Evolutionary conservation across 345 rosid species (phyloP).

Genomic region (Linum lewisii): DNA sequence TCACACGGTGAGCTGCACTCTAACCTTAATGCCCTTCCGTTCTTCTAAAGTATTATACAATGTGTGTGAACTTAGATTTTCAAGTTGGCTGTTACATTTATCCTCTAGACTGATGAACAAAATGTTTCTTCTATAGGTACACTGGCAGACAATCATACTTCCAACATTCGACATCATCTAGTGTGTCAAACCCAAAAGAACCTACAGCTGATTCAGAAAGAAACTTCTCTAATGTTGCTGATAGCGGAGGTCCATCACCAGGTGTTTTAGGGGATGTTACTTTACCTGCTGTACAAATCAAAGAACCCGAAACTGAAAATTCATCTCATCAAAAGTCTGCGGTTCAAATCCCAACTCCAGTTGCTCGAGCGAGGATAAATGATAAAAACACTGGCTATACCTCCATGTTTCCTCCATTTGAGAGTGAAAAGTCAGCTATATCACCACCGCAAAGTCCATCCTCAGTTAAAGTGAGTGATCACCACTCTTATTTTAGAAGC

Average conservation of each 20-base stretch:
- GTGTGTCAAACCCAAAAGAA: neutral
- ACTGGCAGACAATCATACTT: neutral
- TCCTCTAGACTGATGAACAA: neutral
- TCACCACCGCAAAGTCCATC: neutral
- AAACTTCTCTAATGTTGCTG: neutral
- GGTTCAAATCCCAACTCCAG: neutral
- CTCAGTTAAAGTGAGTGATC: constrained; percentile 13
- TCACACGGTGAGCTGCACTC: neutral
- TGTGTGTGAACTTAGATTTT: no score
- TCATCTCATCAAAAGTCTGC: neutral
- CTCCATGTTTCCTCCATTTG: neutral
- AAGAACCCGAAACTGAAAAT: neutral
- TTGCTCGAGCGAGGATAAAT: neutral
- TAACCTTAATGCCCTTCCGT: no score
- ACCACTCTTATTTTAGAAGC: no score
- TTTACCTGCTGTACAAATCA: neutral
- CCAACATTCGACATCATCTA: neutral
- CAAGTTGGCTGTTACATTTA: neutral
- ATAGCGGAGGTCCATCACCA: neutral
- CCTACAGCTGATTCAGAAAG: neutral
- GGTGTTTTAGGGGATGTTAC: constrained; percentile 22
- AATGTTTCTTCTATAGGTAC: neutral
- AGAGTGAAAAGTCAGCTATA: neutral
- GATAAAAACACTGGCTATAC: neutral
- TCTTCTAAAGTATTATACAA: no score